Percentiles rank a stretch among this genome's conserved stretches.
These are phyloP conservation scores for Penicillium cosmopolitanum DNA, from an alignment of 495 filamentous ascomycete species.

Conservation along the genomic window DNA sequence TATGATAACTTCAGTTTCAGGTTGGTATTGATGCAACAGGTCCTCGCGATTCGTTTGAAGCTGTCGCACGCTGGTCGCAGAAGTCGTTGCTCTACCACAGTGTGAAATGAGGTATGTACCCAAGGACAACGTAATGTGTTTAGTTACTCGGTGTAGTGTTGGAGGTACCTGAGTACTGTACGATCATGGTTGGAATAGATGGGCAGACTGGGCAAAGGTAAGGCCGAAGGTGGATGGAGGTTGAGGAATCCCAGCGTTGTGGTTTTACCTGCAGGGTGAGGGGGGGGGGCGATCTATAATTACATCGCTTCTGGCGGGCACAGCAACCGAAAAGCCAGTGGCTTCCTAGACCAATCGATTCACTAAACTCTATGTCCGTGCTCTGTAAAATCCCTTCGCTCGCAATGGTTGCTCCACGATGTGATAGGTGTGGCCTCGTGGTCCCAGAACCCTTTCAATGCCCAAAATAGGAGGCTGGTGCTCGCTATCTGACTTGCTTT, in stretches of 20 bases:
- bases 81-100: neutral
- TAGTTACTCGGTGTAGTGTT: neutral
- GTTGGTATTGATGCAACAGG: neutral
- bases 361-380: slow-evolving; percentile 22
- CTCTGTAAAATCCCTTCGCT: slow-evolving; percentile 1
- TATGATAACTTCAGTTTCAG: neutral
- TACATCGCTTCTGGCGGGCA: slow-evolving; percentile 25
- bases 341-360: slow-evolving; percentile 24
- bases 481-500: neutral
- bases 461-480: neutral
- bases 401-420: slow-evolving; percentile 10
- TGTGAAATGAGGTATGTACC: neutral
- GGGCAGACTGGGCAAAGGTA: slow-evolving; percentile 8
- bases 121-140: neutral
- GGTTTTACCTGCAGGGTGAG: slow-evolving; percentile 45
- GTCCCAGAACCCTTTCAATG: slow-evolving; percentile 5
- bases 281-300: slow-evolving; percentile 39
- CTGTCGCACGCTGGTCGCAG: neutral
- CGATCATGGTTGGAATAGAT: slow-evolving; percentile 13
- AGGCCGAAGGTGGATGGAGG: slow-evolving; percentile 12
- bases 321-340: slow-evolving; percentile 15
- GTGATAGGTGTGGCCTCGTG: slow-evolving; percentile 15
- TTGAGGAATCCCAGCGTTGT: slow-evolving; percentile 37
- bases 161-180: neutral
- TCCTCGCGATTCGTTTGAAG: neutral